These are phyloP conservation scores for Xylaria venustula DNA, from an alignment of 495 filamentous ascomycete species.

Conservation along the genomic window DNA sequence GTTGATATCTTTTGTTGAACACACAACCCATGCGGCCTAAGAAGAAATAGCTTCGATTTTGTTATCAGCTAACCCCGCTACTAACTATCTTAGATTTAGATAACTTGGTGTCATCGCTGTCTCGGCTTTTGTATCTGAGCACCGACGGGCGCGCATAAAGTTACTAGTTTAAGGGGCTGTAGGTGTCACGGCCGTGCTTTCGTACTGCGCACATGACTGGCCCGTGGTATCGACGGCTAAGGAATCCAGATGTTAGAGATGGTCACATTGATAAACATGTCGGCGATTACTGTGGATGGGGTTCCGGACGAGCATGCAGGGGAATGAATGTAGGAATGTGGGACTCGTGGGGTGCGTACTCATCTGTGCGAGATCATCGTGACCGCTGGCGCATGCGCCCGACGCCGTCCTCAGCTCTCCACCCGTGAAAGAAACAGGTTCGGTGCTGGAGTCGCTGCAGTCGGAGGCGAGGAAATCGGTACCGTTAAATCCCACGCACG, in stretches of 20 bases:
- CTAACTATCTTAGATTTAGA: too few species aligned
- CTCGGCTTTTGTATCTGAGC: too few species aligned
- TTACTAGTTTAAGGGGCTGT: constrained; percentile 17
- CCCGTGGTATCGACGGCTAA: constrained; percentile 16
- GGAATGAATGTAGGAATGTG: background rate
- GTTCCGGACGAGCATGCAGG: background rate
- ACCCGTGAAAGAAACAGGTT: constrained; percentile 25
- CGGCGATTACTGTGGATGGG: background rate
- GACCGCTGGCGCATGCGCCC: constrained; percentile 28
- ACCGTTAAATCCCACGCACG: constrained; percentile 31
- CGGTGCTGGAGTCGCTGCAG: constrained; percentile 19
- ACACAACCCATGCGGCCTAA: too few species aligned
- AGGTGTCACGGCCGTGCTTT: constrained; percentile 25
- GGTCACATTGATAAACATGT: background rate
- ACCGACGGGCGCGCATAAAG: constrained; percentile 8
- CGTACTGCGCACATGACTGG: constrained; percentile 24
- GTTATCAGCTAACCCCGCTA: background rate
- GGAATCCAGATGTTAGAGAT: background rate
- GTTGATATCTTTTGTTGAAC: too few species aligned
- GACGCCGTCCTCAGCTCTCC: constrained; percentile 19
- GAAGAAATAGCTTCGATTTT: background rate
- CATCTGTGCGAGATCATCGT: constrained; percentile 25
- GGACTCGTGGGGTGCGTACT: background rate
- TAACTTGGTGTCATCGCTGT: too few species aligned
- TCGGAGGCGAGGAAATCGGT: constrained; percentile 27